These are phyloP conservation scores for Pseudogymnoascus sp. DNA, from an alignment of 2,329 filamentous ascomycete genomes.

Conservation along the genomic window DNA sequence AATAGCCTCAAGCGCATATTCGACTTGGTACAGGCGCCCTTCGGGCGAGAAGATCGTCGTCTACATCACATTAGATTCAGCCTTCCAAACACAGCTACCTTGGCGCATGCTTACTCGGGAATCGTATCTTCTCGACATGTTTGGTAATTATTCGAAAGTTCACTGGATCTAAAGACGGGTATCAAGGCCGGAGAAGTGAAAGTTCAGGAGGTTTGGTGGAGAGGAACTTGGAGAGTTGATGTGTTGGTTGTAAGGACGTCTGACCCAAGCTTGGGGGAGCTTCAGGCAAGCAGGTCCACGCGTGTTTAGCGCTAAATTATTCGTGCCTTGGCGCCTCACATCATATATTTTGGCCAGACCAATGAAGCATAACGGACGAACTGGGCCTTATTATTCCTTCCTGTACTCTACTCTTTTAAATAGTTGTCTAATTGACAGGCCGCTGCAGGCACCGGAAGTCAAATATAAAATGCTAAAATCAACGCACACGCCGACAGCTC, in stretches of 20 bases:
- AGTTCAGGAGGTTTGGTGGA: neutral
- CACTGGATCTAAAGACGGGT: constrained; percentile 4
- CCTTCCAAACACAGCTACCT: constrained; percentile 11
- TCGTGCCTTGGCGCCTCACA: constrained; percentile 10
- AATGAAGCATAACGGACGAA: neutral
- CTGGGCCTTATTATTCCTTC: neutral
- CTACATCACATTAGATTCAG: constrained; percentile 38
- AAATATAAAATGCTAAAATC: constrained; percentile 57
- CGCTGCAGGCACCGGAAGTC: neutral
- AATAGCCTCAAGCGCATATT: constrained; percentile 98
- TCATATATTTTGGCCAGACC: neutral
- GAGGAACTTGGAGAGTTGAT: neutral
- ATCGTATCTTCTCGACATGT: constrained; percentile 96
- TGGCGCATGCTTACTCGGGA: constrained; percentile 62
- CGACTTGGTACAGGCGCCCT: constrained; percentile 95
- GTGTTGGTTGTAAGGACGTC: constrained; percentile 7
- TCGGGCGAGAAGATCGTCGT: constrained; percentile 99
- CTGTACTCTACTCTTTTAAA: neutral
- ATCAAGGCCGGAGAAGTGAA: constrained; percentile 12
- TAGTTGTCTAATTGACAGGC: neutral
- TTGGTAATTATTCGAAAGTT: constrained; percentile 20
- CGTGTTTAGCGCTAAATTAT: constrained; percentile 12
- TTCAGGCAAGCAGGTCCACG: constrained; percentile 15
- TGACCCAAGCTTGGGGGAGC: constrained; percentile 10
- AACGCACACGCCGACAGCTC: constrained; percentile 55